Evolutionary conservation across 2,329 filamentous ascomycete species (phyloP).

Genomic region (Ophiostoma himal-ulmi): DNA sequence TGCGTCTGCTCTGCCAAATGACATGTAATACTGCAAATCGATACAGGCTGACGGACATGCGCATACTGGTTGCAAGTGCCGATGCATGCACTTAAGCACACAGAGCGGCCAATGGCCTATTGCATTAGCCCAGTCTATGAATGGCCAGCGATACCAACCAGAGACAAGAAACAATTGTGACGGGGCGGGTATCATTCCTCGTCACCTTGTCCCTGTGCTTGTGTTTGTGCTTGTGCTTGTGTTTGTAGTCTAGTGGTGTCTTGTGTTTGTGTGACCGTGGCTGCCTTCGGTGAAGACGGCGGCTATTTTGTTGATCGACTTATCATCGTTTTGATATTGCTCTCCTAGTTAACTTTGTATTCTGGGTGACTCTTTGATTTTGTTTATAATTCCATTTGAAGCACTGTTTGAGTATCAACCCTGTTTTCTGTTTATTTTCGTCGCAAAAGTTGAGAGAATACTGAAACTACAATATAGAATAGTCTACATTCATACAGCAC

Average conservation of each 20-base stretch:
- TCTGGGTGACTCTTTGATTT: background rate
- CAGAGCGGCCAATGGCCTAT: background rate
- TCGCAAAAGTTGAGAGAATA: background rate
- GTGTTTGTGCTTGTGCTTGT: background rate
- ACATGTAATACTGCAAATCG: background rate
- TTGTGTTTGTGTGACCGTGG: background rate
- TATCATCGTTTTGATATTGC: background rate
- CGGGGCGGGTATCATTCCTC: background rate
- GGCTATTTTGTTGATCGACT: background rate
- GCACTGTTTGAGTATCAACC: background rate
- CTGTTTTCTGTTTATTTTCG: background rate
- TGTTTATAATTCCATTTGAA: background rate
- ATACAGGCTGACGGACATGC: background rate
- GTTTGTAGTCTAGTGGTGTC: background rate
- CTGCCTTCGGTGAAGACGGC: background rate
- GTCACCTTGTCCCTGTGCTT: background rate
- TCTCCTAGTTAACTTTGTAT: background rate
- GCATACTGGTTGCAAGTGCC: background rate
- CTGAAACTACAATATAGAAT: background rate
- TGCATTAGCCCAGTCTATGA: too few relatives aligned
- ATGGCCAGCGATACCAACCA: background rate
- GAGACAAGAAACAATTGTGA: background rate
- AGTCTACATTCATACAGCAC: background rate
- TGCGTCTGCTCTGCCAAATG: background rate
- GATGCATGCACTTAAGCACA: constrained; percentile 9